Evolutionary conservation across 2,329 filamentous ascomycete species (phyloP).

Genomic region (Aspergillus japonicus): DNA sequence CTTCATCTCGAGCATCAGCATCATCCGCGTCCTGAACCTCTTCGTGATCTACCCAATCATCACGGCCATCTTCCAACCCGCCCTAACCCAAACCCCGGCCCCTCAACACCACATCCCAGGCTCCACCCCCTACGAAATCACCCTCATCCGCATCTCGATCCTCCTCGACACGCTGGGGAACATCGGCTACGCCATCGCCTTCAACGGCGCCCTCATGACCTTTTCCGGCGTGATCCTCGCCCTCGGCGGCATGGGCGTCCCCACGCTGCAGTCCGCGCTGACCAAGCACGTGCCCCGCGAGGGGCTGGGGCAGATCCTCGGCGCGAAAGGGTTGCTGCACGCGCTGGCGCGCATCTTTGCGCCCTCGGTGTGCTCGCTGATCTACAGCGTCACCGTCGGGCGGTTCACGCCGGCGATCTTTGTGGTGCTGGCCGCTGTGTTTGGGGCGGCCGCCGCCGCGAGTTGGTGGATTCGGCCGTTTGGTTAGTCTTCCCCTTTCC

Average conservation of each 20-base stretch:
- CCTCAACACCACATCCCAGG: conserved; percentile 55
- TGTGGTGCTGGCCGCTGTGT: conserved; percentile 67
- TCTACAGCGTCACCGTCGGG: conserved; percentile 79
- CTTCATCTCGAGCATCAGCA: conserved; percentile 78
- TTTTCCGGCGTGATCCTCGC: conserved; percentile 70
- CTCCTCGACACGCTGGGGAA: conserved; percentile 74
- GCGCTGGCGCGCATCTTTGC: conserved; percentile 75
- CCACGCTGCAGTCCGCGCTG: conserved; percentile 77
- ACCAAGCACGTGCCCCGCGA: conserved; percentile 89
- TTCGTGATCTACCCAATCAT: conserved; percentile 72
- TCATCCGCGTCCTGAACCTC: conserved; percentile 71
- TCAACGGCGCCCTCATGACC: conserved; percentile 64
- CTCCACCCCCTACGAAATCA: conserved; percentile 74
- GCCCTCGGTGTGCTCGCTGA: conserved; percentile 78
- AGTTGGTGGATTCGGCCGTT: conserved; percentile 72
- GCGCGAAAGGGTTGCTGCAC: conserved; percentile 82
- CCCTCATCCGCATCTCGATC: conserved; percentile 71
- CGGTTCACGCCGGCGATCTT: conserved; percentile 81
- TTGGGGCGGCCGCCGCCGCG: conserved; percentile 63
- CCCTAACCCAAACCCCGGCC: conserved; percentile 4
- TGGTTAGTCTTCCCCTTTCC: conserved; percentile 55
- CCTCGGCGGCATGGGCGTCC: conserved; percentile 79
- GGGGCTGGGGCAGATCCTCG: conserved; percentile 80
- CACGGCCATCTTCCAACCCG: conserved; percentile 66
- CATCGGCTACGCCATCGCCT: conserved; percentile 69